Conservation (phyloP, 257 asterid species). For the Lycium barbarum region DNA sequence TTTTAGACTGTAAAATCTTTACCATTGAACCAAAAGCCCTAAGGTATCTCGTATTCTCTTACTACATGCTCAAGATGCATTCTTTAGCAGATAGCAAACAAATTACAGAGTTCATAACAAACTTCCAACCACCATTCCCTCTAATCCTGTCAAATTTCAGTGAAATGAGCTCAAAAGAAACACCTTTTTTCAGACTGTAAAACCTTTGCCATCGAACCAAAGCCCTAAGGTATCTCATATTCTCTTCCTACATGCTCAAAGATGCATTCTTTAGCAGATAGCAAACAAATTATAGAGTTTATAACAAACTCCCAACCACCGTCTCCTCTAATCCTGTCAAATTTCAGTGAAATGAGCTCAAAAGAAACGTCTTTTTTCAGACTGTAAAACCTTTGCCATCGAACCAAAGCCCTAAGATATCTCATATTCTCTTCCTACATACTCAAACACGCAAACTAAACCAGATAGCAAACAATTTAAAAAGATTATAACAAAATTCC, state of each 20-base stretch:
- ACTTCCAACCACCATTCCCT: slow-evolving; percentile 10
- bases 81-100: slow-evolving; percentile 13
- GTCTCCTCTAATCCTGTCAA: slow-evolving; percentile 1
- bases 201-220: background rate
- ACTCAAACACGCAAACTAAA: background rate
- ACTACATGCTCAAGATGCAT: background rate
- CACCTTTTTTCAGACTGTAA: background rate
- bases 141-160: slow-evolving; percentile 21
- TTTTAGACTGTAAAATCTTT: background rate
- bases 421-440: slow-evolving; percentile 6
- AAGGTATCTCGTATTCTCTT: background rate
- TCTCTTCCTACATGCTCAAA: slow-evolving; percentile 18
- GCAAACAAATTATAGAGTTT: background rate
- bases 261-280: slow-evolving; percentile 13
- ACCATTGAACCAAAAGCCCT: background rate
- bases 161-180: background rate
- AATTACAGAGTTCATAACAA: background rate
- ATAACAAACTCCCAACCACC: slow-evolving; percentile 12
- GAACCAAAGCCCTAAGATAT: background rate
- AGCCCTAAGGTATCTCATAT: background rate
- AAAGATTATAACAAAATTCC: too few species aligned
- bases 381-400: background rate
- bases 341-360: slow-evolving; percentile 22
- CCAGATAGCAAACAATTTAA: background rate
- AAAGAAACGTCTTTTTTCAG: background rate